These are phyloP conservation scores for Pleurotus salmoneostramineus DNA, from an alignment of 768 basidiomycete genomes.

Conservation along the genomic window DNA sequence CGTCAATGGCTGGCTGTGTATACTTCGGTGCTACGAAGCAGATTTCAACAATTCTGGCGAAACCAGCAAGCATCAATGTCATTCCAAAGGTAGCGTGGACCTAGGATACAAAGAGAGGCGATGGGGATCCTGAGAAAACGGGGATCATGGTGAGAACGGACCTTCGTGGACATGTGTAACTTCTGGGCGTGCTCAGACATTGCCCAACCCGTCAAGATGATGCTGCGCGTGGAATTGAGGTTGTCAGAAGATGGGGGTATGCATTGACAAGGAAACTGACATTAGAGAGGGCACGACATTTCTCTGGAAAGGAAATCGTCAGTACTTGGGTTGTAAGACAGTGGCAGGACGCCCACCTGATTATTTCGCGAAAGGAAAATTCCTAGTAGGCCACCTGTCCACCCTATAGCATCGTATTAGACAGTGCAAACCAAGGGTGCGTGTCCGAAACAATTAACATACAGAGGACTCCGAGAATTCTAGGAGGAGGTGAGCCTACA, in stretches of 20 bases:
- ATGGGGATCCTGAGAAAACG: neutral
- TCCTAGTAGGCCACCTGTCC: slow-evolving; percentile 88
- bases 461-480: slow-evolving; percentile 74
- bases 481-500: slow-evolving; percentile 19
- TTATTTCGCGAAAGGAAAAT: slow-evolving; percentile 79
- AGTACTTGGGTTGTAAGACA: neutral
- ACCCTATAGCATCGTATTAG: slow-evolving; percentile 48
- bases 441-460: slow-evolving; percentile 17
- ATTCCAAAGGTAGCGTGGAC: slow-evolving; percentile 85
- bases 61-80: slow-evolving; percentile 80
- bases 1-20: slow-evolving; percentile 30
- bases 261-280: neutral
- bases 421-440: slow-evolving; percentile 6
- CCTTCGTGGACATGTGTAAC: slow-evolving; percentile 80
- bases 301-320: slow-evolving; percentile 35
- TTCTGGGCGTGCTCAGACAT: slow-evolving; percentile 90
- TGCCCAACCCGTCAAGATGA: slow-evolving; percentile 90
- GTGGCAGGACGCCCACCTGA: slow-evolving; percentile 39
- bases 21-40: slow-evolving; percentile 60
- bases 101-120: slow-evolving; percentile 24
- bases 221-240: slow-evolving; percentile 32
- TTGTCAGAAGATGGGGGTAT: neutral
- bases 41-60: slow-evolving; percentile 77
- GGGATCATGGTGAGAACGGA: slow-evolving; percentile 20
- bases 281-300: slow-evolving; percentile 48